Percentiles rank a stretch among this genome's conserved stretches.
phyloP scores from a whole-genome alignment of 73 alveolate species.

The Paramecium primaurelia region DNA sequence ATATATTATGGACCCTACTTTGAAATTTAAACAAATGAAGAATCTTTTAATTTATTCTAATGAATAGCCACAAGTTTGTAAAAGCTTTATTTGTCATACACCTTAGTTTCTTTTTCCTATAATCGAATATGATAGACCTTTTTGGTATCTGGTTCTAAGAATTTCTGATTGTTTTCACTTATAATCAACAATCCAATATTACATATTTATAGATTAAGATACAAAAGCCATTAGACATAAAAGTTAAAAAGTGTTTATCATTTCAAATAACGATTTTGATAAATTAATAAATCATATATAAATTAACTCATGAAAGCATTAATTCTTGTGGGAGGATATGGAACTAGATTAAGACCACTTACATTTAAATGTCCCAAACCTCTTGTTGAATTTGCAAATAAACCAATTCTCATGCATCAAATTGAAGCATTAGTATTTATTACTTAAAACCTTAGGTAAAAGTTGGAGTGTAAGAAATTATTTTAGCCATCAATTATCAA shows the following conservation, averaged over 20 bases:
- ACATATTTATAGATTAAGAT: neutral
- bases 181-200: neutral
- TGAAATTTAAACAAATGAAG: neutral
- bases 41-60: neutral
- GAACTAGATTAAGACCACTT: conserved; percentile 93
- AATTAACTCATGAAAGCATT: conserved; percentile 73
- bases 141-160: neutral
- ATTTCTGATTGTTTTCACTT: neutral
- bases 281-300: neutral
- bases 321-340: conserved; percentile 94
- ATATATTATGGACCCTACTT: neutral
- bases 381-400: conserved; percentile 85
- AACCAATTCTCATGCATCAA: conserved; percentile 90
- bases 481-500: conserved; percentile 88
- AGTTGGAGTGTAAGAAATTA: conserved; percentile 94
- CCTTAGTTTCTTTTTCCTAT: neutral
- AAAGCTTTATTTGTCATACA: neutral
- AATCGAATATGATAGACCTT: neutral
- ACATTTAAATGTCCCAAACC: conserved; percentile 92
- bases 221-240: neutral
- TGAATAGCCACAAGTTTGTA: neutral
- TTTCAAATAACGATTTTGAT: neutral
- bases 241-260: neutral
- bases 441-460: neutral
- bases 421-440: conserved; percentile 81